Evolutionary conservation across 176 grass and related monocot genomes (phyloP).

Genomic region (Dactylis glomerata): DNA sequence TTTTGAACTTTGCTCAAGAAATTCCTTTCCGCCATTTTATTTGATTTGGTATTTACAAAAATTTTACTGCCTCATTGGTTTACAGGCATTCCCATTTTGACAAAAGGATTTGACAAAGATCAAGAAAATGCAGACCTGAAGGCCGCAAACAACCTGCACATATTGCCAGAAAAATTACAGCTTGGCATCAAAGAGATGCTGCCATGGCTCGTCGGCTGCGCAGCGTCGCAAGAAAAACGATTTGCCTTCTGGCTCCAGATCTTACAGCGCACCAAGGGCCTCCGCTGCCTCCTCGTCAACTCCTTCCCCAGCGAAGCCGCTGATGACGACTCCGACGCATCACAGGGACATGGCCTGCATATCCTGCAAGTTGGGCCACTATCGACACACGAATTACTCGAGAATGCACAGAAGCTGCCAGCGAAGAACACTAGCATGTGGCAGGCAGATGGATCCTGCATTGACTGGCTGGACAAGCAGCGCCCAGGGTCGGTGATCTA

Average conservation of each 20-base stretch:
- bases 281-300: constrained; percentile 67
- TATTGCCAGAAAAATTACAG: constrained; percentile 12
- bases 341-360: background rate
- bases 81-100: constrained; percentile 42
- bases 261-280: constrained; percentile 35
- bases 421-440: constrained; percentile 44
- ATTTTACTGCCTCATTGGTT: background rate
- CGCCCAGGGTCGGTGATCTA: constrained; percentile 47
- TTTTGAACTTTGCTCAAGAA: background rate
- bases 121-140: constrained; percentile 3
- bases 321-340: background rate
- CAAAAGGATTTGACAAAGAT: background rate
- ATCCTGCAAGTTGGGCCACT: constrained; percentile 58
- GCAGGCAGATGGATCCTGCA: constrained; percentile 51
- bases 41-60: background rate
- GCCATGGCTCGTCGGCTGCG: constrained; percentile 73
- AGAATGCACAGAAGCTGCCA: background rate
- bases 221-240: constrained; percentile 41
- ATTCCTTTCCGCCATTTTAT: background rate
- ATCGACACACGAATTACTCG: background rate
- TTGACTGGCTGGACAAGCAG: constrained; percentile 69
- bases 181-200: constrained; percentile 52
- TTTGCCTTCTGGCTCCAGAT: constrained; percentile 67
- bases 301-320: constrained; percentile 49
- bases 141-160: constrained; percentile 16